Conservation (phyloP, 2,329 filamentous ascomycete species). For the Pestalotiopsis sp. region DNA sequence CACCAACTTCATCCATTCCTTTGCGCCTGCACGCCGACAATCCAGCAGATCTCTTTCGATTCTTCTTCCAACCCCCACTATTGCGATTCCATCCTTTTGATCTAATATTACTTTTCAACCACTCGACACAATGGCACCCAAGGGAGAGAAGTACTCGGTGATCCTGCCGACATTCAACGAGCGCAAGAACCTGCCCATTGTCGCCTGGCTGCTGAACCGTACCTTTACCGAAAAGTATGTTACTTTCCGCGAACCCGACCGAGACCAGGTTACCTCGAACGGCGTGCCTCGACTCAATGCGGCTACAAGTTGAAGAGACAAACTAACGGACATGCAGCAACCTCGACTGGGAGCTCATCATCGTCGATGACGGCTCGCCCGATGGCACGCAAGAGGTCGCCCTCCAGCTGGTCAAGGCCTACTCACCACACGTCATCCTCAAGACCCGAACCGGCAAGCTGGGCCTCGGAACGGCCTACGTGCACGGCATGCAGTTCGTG, state of each 20-base stretch:
- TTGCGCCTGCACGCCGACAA: slow-evolving; percentile 8
- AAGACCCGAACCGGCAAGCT: slow-evolving; percentile 92
- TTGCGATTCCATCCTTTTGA: slow-evolving; percentile 9
- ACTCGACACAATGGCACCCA: slow-evolving; percentile 47
- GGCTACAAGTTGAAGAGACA: not conserved
- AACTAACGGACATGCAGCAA: slow-evolving; percentile 56
- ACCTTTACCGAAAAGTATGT: slow-evolving; percentile 86
- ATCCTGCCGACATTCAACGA: slow-evolving; percentile 99
- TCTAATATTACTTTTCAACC: not conserved
- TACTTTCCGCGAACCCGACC: not conserved
- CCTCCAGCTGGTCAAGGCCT: slow-evolving; percentile 85
- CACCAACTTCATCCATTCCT: slow-evolving; percentile 14
- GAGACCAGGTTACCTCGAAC: not conserved
- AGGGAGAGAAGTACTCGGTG: slow-evolving; percentile 86
- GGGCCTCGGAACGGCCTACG: slow-evolving; percentile 94
- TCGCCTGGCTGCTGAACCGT: slow-evolving; percentile 89
- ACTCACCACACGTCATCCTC: slow-evolving; percentile 77
- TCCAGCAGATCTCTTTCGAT: slow-evolving; percentile 6
- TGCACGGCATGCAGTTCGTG: slow-evolving; percentile 87
- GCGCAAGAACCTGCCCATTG: slow-evolving; percentile 93
- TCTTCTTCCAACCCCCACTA: not conserved
- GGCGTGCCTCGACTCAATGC: not conserved
- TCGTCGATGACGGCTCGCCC: slow-evolving; percentile 96
- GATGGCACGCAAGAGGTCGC: slow-evolving; percentile 93
- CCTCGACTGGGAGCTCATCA: slow-evolving; percentile 95